phyloP scores from a whole-genome alignment of 768 basidiomycete genomes.

The Trametes coccinea region DNA sequence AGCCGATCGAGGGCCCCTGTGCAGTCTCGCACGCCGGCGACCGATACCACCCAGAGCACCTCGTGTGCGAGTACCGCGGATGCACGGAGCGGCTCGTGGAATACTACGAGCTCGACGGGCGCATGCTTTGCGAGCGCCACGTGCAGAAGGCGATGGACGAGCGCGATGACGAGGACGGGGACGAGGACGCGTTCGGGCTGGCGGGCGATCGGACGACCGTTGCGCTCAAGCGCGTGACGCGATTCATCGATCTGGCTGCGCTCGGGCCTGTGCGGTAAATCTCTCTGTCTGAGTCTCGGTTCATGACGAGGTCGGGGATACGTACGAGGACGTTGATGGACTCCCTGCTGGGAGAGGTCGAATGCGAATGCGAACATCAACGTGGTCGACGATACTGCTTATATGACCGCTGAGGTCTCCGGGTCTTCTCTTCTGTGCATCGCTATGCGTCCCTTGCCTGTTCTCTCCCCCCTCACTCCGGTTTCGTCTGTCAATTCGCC shows the following conservation, averaged over 20 bases:
- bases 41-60: constrained; percentile 86
- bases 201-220: constrained; percentile 36
- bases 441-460: not conserved
- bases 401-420: not conserved
- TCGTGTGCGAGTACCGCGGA: constrained; percentile 72
- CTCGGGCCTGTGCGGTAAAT: constrained; percentile 27
- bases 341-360: not conserved
- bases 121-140: constrained; percentile 87
- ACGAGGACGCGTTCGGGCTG: constrained; percentile 21
- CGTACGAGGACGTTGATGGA: not conserved
- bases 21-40: constrained; percentile 81
- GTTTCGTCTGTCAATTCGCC: not conserved
- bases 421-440: not conserved
- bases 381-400: not conserved
- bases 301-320: not conserved
- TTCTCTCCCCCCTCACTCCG: not conserved
- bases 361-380: not conserved
- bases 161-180: constrained; percentile 25
- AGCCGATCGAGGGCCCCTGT: constrained; percentile 93
- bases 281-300: too few relatives aligned
- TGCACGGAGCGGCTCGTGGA: constrained; percentile 66
- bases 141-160: constrained; percentile 40
- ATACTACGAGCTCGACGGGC: constrained; percentile 87
- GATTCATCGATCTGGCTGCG: constrained; percentile 69
- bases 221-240: constrained; percentile 76